A percentile compares a stretch with the other conserved stretches of the same genome.
Conservation (phyloP, 306 rosid genomes). For the Aeschynomene evenia region DNA sequence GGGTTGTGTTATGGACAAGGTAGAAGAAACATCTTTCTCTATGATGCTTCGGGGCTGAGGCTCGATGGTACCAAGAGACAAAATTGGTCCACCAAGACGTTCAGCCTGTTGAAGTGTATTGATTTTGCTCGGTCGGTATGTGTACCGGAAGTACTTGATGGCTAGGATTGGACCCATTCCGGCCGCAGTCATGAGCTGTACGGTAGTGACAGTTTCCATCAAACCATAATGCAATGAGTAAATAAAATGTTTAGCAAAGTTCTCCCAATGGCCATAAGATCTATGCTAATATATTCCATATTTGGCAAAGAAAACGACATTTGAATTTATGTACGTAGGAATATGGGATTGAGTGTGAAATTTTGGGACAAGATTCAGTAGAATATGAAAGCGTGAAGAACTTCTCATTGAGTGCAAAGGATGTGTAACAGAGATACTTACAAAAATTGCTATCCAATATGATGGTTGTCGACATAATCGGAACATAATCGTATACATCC, state of each 20-base stretch:
- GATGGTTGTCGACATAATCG: slow-evolving; percentile 85
- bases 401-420: background rate
- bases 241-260: background rate
- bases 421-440: slow-evolving; percentile 42
- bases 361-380: background rate
- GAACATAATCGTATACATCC: slow-evolving; percentile 95
- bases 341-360: background rate
- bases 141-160: slow-evolving; percentile 83
- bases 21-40: slow-evolving; percentile 72
- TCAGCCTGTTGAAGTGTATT: slow-evolving; percentile 91
- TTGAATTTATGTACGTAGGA: background rate
- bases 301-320: slow-evolving; percentile 10
- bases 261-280: background rate
- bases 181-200: slow-evolving; percentile 83
- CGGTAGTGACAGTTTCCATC: slow-evolving; percentile 28
- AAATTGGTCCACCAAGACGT: slow-evolving; percentile 92
- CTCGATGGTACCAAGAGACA: slow-evolving; percentile 78
- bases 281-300: background rate
- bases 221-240: slow-evolving; percentile 19
- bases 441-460: slow-evolving; percentile 83
- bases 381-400: slow-evolving; percentile 8
- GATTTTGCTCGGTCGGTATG: slow-evolving; percentile 91
- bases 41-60: slow-evolving; percentile 59
- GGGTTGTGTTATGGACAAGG: slow-evolving; percentile 74
- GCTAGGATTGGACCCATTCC: slow-evolving; percentile 99